These are phyloP conservation scores for Pilasporangium apinafurcum DNA, from an alignment of 352 stramenopile species.

Conservation along the genomic window DNA sequence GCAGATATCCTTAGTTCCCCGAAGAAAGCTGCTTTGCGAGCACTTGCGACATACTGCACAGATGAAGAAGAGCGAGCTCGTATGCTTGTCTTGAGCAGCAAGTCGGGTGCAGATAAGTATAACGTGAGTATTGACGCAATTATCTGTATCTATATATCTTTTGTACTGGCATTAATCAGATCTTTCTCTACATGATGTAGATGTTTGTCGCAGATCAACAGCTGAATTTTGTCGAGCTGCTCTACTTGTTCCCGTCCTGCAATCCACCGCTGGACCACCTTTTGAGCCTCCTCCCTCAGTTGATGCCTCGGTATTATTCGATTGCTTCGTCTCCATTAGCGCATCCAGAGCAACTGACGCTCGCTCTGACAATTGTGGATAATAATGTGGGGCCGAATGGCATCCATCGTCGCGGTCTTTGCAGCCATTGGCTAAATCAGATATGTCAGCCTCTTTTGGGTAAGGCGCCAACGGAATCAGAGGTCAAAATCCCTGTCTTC, in stretches of 20 bases:
- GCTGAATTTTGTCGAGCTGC: constrained; percentile 87
- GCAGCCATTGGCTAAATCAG: constrained; percentile 53
- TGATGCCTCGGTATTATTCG: constrained; percentile 95
- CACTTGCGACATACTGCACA: constrained; percentile 56
- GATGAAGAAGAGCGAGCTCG: constrained; percentile 52
- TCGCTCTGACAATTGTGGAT: constrained; percentile 92
- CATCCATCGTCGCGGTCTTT: constrained; percentile 44
- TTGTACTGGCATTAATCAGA: not conserved
- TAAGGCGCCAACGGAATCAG: not conserved
- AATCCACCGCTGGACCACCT: constrained; percentile 83
- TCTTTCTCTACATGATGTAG: constrained; percentile 12
- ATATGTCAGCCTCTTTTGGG: constrained; percentile 38
- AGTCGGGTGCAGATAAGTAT: constrained; percentile 54
- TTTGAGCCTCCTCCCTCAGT: constrained; percentile 77
- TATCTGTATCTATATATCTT: not conserved
- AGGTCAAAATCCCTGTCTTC: constrained; percentile 80
- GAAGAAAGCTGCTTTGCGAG: constrained; percentile 70
- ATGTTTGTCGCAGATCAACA: constrained; percentile 85
- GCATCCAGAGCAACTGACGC: constrained; percentile 47
- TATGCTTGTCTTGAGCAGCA: constrained; percentile 68
- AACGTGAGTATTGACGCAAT: constrained; percentile 38
- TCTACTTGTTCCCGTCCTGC: constrained; percentile 92
- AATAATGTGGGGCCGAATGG: constrained; percentile 44
- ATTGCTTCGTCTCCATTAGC: constrained; percentile 90
- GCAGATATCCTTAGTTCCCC: constrained; percentile 81